Evolutionary conservation across 352 stramenopile species (phyloP), one percentile per base, ranked within the genome.

Genomic region (Phytophthora brassicae): DNA sequence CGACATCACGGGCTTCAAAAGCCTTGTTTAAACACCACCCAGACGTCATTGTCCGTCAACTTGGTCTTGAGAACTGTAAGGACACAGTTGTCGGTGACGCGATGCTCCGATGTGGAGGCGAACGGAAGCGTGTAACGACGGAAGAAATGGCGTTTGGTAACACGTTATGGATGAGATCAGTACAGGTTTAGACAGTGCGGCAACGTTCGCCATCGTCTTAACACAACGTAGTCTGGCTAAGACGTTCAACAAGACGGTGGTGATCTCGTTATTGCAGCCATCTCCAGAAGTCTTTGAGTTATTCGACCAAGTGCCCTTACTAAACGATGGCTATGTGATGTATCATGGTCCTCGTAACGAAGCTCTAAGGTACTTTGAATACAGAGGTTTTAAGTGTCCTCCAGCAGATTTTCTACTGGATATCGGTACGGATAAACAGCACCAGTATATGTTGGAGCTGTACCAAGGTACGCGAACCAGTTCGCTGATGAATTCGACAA

Each of bases 291-390:
- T 86, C 4, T 72, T 83, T 5, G 39, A 38, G 14, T 63, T 97
- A 13, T 98, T 98, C 68, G 93, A 98, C 72, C 83, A 97, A 31
- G 57, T 97, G 13, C 84, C 97, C 13, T 28, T 98, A 20, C 55
- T 98, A 29, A 85, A 89, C 68, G 72, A 93, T 48, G 92, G 93
- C 23, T 67, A 79, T 16, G 74, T 98, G 13, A 80, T 97, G 41
- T 98, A 95, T 66, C 68, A 65, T 93, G 47, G 68, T 89, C 47
- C 84, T 79, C 66, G 72, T 72, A 36, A 80, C 72, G 24, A 72
- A 64, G 73, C 61, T 9, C 54, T 85, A 28, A 56, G 60, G 22
- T 93, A 97, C 60, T 97, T 97, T 65, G 75, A 79, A 20, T 51
- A 38, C 29, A 31, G 90, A 17, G 86, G 84, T 0, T 86, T 82